These are phyloP conservation scores for Vigna reflexopilosa DNA, from an alignment of 306 rosid species.

Conservation along the genomic window DNA sequence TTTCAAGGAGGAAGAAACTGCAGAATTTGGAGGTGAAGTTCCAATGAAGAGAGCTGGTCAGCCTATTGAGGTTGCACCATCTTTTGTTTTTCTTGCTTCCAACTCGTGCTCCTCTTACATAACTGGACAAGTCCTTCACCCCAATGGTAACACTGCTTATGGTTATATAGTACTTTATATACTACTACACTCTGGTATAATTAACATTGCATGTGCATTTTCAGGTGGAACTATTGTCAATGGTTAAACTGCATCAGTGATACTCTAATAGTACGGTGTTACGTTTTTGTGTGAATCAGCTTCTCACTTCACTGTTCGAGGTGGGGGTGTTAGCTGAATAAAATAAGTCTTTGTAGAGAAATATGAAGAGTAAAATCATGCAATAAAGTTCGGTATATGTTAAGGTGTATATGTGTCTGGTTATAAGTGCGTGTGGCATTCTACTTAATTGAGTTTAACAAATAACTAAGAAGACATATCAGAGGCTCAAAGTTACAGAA, in stretches of 20 bases:
- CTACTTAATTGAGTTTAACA: neutral
- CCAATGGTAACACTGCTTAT: constrained; percentile 58
- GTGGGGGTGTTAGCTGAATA: neutral
- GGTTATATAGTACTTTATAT: no score
- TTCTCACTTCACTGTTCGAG: neutral
- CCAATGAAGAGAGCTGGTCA: constrained; percentile 89
- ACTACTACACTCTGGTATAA: neutral
- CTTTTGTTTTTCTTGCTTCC: constrained; percentile 76
- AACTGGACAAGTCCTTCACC: constrained; percentile 87
- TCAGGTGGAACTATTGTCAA: constrained; percentile 75
- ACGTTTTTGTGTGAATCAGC: neutral
- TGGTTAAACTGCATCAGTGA: constrained; percentile 49
- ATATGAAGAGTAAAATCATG: neutral
- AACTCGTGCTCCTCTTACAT: constrained; percentile 72
- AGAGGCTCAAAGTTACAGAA: no score
- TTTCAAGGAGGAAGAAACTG: constrained; percentile 56
- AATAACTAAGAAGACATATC: no score
- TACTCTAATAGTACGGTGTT: neutral
- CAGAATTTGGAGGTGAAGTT: constrained; percentile 57
- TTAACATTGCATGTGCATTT: neutral
- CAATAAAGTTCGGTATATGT: neutral
- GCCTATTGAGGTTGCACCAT: constrained; percentile 82
- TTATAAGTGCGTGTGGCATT: neutral
- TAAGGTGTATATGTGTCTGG: neutral
- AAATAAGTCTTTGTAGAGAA: constrained; percentile 3